Base-by-base conservation (phyloP, 2,329 filamentous ascomycete genomes). In the Thielaviopsis cerberus region DNA sequence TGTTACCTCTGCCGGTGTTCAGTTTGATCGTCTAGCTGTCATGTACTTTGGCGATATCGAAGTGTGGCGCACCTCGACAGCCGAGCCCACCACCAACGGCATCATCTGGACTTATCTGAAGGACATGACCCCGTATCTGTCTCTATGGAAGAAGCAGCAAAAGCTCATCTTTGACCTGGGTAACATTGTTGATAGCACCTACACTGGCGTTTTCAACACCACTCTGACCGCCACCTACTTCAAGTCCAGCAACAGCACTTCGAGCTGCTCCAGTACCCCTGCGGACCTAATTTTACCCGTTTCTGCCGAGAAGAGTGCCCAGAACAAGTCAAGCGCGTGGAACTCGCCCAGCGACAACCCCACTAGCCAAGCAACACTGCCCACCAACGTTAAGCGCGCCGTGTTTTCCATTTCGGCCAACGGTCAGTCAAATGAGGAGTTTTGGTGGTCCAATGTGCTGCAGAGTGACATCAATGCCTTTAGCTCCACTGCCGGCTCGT, bases 391-490 rank as follows among this genome's bases (percentile, higher is more conserved):
- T 22, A 77, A 79, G 57, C 80, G 82, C 59, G 88, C 87, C 20
- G 78, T 89, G 8, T 79, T 91, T 58, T 81, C 85, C 0, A 75
- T 92, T n/a, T 81, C 84, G 8, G 85, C 87, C 17, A 88, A 82
- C 63, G 88, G 86, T 0, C 88, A 92, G 67, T 76, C 76, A 0
- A 71, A 75, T 17, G 88, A 92, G 70, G 88, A 94, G 67, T 91
- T 91, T 65, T 94, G 88, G 86, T 92, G 85, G 81, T 79, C 76
- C 59, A 91, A 91, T 65, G 81, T 88, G 1, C 77, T 85, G 1
- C 76, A 82, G 51, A 78, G 77, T 10, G 77, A 82, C 62, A 73
- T 73, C 3, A 62, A 75, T 37, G 75, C 77, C 3, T 91, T 90
- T 65, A 72, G 75, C 4, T 67, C 69, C 6, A 75, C 73, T 1